Base-by-base conservation (phyloP, 1,284 basidiomycete species). In the Ceratobasidium sp. region DNA sequence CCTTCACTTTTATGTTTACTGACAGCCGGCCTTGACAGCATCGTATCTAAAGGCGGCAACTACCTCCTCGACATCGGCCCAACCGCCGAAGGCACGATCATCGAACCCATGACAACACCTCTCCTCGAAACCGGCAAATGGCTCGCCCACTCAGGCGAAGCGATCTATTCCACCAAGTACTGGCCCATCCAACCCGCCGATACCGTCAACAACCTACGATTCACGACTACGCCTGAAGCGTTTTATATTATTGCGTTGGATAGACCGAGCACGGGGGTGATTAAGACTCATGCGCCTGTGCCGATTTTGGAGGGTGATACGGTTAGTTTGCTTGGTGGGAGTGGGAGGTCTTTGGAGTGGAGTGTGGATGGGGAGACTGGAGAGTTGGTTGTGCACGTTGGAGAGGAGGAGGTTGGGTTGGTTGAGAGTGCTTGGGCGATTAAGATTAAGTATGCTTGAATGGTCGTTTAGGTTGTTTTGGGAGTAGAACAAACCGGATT, bases 51-150 rank as follows among this genome's bases (percentile, higher is more conserved):
- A 84, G 89, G 89, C 77, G 89, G 89, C 7, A 90, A 90, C 81
- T 90, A 86, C 88, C 84, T 90, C 53, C 82, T 91, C 2, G 88
- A 91, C 70, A 82, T 91, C 18, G 90, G 90, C 0, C 90, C 90
- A 0, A 88, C 86, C 0, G 89, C 88, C 0, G 88, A 90, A 77
- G 90, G 90, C 0, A 84, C 86, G 44, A 89, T 91, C 39, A 87
- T 89, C 53, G 83, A 83, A 4, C 86, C 87, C 0, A 88, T 89
- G 86, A 83, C 83, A 53, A 81, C 87, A 9, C 88, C 87, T 53
- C 84, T 91, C 20, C 84, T 87, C 12, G 88, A 86, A 26, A 86
- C 87, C 9, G 90, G 90, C 0, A 80, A 79, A 61, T 91, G 90
- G 90, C 84, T 91, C 69, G 83, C 85, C 63, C 85, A 87, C 51